Evolutionary conservation across 169 alveolate species (phyloP), one percentile per base, ranked within the genome.

Genomic region (Eimeria tenella): DNA sequence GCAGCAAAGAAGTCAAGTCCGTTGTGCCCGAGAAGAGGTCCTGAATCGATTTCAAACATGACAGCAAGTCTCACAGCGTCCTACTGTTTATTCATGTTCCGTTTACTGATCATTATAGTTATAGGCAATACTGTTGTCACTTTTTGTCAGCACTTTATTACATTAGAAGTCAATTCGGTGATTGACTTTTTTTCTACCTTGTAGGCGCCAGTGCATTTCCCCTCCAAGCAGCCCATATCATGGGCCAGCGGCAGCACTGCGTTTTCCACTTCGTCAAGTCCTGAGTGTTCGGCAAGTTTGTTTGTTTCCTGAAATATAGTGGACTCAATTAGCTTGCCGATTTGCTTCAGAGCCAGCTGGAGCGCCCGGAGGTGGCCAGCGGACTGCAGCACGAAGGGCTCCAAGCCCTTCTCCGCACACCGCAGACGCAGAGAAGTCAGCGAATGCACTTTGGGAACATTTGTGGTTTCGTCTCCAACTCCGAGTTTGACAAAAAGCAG

Each of bases 231-330:
- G 31, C 97, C 97, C 95, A 96, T 97, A 87, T 97, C 98, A 87
- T 96, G 97, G 8, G 99, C 99, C 79, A 98, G 92, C 49, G 99
- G 99, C 58, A 98, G 93, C 70, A 96, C 97, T 60, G 97, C 97
- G 68, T 96, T 96, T 49, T 96, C 96, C 75, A 95, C 95, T 17
- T 94, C 60, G 49, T 81, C 91, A 86, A 96, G 96, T 5, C 91
- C 95, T 93, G 62, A 11, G 9, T 1, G 23, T 4, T 53, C 10
- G n/a, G n/a, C 8, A 52, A 52, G 70, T 74, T 23, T 49, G 53
- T 31, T 15, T 65, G 9, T 52, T 9, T 10, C 53, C 50, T 62
- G 65, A 7, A 11, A 2, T 53, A 42, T 55, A 21, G 13, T 53
- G 4, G 21, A 19, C 23, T 4, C n/a, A 56, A 88, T 23, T 42